Conservation (phyloP, 352 stramenopile species). For the Globisporangium cylindrosporum region DNA sequence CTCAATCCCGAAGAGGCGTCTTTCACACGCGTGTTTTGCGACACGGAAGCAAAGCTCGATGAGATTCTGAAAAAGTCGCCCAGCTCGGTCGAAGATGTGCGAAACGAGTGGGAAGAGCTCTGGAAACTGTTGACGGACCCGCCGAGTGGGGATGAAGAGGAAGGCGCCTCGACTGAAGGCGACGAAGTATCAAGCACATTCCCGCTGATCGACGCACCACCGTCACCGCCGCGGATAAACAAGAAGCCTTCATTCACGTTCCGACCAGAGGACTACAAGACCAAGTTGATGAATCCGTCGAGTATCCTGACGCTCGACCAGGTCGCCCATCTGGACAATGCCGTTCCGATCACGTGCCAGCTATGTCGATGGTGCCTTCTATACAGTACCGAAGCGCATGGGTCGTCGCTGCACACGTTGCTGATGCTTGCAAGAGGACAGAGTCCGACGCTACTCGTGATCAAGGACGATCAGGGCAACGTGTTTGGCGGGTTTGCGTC, state of each 20-base stretch:
- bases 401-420: constrained; percentile 74
- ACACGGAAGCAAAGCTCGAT: constrained; percentile 63
- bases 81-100: constrained; percentile 59
- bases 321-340: constrained; percentile 65
- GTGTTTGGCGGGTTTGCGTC: constrained; percentile 84
- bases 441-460: constrained; percentile 72
- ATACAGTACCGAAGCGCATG: constrained; percentile 75
- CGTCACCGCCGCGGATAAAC: constrained; percentile 36
- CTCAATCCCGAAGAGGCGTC: constrained; percentile 61
- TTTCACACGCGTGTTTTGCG: constrained; percentile 79
- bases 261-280: constrained; percentile 60
- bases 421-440: constrained; percentile 67
- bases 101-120: constrained; percentile 59
- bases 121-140: constrained; percentile 28
- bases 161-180: constrained; percentile 29
- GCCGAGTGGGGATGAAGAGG: constrained; percentile 22
- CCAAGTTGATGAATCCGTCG: constrained; percentile 72
- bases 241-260: constrained; percentile 59
- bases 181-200: constrained; percentile 22
- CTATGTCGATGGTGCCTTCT: constrained; percentile 80
- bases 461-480: constrained; percentile 72
- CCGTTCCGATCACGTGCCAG: constrained; percentile 73
- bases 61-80: constrained; percentile 65
- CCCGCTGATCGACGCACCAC: constrained; percentile 14
- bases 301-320: constrained; percentile 72